Base-by-base conservation (phyloP, 2,329 filamentous ascomycete genomes). In the Aspergillus sp. region DNA sequence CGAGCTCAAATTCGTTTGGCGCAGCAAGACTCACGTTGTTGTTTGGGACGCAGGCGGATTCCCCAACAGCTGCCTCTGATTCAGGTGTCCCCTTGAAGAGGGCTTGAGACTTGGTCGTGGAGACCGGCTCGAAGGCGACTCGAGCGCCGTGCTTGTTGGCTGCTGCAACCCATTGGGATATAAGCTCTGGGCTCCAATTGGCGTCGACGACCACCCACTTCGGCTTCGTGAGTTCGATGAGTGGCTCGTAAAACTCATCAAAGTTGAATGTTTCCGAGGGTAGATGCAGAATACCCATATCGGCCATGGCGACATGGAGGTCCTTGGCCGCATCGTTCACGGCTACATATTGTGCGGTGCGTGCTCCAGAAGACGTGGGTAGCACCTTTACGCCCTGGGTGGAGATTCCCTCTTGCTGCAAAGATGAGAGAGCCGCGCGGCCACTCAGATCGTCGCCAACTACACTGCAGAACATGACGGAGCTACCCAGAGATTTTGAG, bases 301-400 rank as follows among this genome's bases (percentile, higher is more conserved):
- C 95, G 4, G 94, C 93, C 92, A 97, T 96, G 50, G 93, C 94
- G 65, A 97, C 78, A n/a, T 93, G 84, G 2, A 99, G 85, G 65
- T 93, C 90, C 75, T 93, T 96, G 62, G 89, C 87, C 0, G 82
- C 82, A 72, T 96, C 91, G 74, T 98, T 99, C 66, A 98, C 82
- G 17, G 94, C 91, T 3, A 98, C 86, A 74, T 98, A 98, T 75
- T 97, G 93, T 0, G 93, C 92, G 2, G 94, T 98, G 59, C 91
- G 85, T 34, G 83, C 83, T 1, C 84, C 82, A 76, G 79, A 62
- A 80, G 69, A 80, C 48, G 82, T 76, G 17, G 77, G 78, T 4
- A 91, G 78, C 54, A 82, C 79, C 63, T 85, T 84, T 54, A 97
- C 86, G 46, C 86, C 88, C 11, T 82, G 79, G 57, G 96, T 85